A percentile compares a stretch with the other conserved stretches of the same genome.
Evolutionary conservation across 176 grass and related monocot species (phyloP).

Genomic region (Rhynchospora breviuscula): DNA sequence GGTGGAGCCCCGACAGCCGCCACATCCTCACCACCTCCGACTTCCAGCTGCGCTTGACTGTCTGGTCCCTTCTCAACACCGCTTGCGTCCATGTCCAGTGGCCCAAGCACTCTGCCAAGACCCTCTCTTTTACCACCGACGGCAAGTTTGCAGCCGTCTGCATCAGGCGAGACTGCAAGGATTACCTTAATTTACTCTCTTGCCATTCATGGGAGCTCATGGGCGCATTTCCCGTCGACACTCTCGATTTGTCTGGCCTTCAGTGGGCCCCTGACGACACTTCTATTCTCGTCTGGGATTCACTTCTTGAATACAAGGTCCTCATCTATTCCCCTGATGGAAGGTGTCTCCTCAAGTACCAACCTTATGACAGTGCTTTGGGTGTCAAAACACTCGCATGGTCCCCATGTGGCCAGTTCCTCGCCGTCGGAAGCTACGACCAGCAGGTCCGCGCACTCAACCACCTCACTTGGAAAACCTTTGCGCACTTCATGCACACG

Average conservation of each 20-base stretch:
- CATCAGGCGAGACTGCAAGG: constrained; percentile 91
- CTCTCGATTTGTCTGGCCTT: constrained; percentile 69
- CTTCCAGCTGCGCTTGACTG: constrained; percentile 90
- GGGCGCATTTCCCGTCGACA: constrained; percentile 76
- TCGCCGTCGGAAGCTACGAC: constrained; percentile 95
- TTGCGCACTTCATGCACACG: constrained; percentile 82
- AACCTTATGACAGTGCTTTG: constrained; percentile 85
- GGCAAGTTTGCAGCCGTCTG: constrained; percentile 88
- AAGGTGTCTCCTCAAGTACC: constrained; percentile 86
- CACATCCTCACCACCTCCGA: constrained; percentile 95
- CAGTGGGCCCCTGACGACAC: constrained; percentile 95
- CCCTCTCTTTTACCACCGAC: constrained; percentile 87
- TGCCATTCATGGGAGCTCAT: constrained; percentile 95
- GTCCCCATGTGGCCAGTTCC: constrained; percentile 89
- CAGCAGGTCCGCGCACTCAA: constrained; percentile 72
- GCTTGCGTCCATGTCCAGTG: constrained; percentile 94
- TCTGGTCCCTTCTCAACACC: constrained; percentile 90
- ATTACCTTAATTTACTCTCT: constrained; percentile 85
- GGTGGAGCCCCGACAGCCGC: constrained; percentile 96
- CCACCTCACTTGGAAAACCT: constrained; percentile 97
- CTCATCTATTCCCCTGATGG: constrained; percentile 93
- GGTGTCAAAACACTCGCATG: constrained; percentile 93
- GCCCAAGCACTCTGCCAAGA: constrained; percentile 69
- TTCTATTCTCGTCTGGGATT: constrained; percentile 91
- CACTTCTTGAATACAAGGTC: constrained; percentile 97